A percentile compares a stretch with the other conserved stretches of the same genome.
Evolutionary conservation across 2,329 filamentous ascomycete species (phyloP).

Genomic region (Alternaria panax): DNA sequence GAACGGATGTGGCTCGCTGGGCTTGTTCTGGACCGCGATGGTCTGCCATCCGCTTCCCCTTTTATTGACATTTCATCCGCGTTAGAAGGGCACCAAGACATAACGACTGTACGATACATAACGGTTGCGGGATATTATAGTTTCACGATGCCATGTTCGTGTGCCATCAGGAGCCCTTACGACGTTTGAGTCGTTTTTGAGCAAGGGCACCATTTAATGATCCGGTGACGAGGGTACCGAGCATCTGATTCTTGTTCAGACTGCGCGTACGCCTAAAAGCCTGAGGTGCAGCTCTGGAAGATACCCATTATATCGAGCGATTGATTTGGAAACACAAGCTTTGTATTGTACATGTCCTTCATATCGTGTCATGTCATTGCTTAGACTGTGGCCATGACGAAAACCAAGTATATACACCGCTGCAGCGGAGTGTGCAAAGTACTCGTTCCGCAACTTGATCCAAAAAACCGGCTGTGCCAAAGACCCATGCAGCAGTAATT

Average conservation of each 20-base stretch:
- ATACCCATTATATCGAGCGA: conserved; percentile 1
- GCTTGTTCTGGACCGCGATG: background rate
- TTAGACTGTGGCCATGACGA: background rate
- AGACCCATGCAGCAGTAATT: background rate
- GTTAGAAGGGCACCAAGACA: background rate
- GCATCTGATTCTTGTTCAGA: background rate
- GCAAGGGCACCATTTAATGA: background rate
- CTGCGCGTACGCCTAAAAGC: background rate
- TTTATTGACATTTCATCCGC: background rate
- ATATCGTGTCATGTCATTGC: background rate
- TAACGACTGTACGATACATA: background rate
- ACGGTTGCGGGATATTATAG: background rate
- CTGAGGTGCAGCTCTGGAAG: background rate
- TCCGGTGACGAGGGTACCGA: background rate
- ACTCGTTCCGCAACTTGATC: background rate
- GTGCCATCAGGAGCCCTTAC: background rate
- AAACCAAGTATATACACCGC: background rate
- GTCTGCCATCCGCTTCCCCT: background rate
- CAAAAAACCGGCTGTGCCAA: background rate
- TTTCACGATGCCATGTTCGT: background rate
- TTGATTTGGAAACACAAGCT: conserved; percentile 13
- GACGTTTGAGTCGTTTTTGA: background rate
- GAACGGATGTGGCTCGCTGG: background rate
- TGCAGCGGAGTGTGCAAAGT: background rate
- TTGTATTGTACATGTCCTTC: conserved; percentile 25